Conservation (phyloP, 768 basidiomycete species). For the Hydnomerulius pinastri region DNA sequence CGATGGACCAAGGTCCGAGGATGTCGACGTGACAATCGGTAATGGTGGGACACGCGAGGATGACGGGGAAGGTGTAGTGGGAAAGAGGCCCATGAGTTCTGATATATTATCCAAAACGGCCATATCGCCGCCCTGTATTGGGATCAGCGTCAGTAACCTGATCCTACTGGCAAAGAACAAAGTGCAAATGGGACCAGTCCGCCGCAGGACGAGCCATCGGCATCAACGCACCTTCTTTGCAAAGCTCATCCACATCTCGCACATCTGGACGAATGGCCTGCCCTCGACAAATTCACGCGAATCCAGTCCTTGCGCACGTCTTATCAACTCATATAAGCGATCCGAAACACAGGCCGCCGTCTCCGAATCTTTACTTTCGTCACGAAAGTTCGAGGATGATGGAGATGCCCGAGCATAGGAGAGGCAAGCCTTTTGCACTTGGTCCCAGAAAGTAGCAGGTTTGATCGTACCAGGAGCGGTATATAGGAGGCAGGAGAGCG, state of each 20-base stretch:
- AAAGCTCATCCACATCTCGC: constrained; percentile 72
- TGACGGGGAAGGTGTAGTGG: background rate
- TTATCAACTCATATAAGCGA: constrained; percentile 47
- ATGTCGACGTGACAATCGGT: background rate
- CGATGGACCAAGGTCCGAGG: background rate
- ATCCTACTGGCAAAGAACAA: background rate
- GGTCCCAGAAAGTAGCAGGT: constrained; percentile 69
- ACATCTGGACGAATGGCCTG: constrained; percentile 58
- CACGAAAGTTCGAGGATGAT: constrained; percentile 11
- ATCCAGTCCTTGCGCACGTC: constrained; percentile 39
- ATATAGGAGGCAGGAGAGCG: constrained; percentile 48
- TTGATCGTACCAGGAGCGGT: constrained; percentile 51
- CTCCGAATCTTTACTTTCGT: constrained; percentile 28
- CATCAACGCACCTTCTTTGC: constrained; percentile 56
- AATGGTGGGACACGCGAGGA: constrained; percentile 6
- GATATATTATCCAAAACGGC: constrained; percentile 49
- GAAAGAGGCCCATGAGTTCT: constrained; percentile 35
- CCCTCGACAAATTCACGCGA: constrained; percentile 46
- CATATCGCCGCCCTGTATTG: constrained; percentile 49
- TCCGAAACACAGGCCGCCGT: constrained; percentile 40
- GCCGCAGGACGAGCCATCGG: too few relatives aligned
- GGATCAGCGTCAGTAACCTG: background rate
- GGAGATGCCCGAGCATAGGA: constrained; percentile 25
- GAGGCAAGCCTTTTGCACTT: constrained; percentile 52
- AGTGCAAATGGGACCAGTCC: background rate